A percentile compares a stretch with the other conserved stretches of the same genome.
Conservation (phyloP, 331 rosid genomes). For the Spiraea crenata region DNA sequence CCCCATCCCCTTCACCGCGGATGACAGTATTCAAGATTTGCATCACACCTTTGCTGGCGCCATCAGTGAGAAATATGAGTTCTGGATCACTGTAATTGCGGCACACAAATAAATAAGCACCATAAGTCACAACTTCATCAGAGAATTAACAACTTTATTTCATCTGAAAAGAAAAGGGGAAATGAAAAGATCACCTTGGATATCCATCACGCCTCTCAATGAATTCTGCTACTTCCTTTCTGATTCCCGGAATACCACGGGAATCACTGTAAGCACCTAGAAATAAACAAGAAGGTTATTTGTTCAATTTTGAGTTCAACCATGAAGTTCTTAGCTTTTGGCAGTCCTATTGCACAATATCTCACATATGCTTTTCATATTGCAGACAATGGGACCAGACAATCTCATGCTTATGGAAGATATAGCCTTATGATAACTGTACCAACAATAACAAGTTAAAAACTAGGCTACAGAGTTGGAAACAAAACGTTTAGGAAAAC, state of each 20-base stretch:
- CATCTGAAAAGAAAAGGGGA: neutral
- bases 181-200: slow-evolving; percentile 59
- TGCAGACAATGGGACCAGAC: slow-evolving; percentile 2
- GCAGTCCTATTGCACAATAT: slow-evolving; percentile 6
- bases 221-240: slow-evolving; percentile 95
- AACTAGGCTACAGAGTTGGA: neutral
- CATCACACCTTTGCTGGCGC: slow-evolving; percentile 99
- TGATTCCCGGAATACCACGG: slow-evolving; percentile 83
- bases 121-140: slow-evolving; percentile 24
- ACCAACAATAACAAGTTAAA: slow-evolving; percentile 5
- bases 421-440: neutral
- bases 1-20: slow-evolving; percentile 86
- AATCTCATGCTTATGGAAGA: neutral
- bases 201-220: slow-evolving; percentile 91
- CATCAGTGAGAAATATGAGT: slow-evolving; percentile 92
- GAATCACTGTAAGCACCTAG: slow-evolving; percentile 99
- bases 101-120: slow-evolving; percentile 24
- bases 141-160: slow-evolving; percentile 14
- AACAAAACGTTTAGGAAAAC: neutral
- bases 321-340: slow-evolving; percentile 18
- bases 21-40: slow-evolving; percentile 83
- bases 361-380: neutral
- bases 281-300: slow-evolving; percentile 1
- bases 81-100: slow-evolving; percentile 77
- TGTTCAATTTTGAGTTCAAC: slow-evolving; percentile 14